Evolutionary conservation across 1,284 basidiomycete genomes (phyloP), one percentile per base, ranked within the genome.

Genomic region (Ustilago bromivora): DNA sequence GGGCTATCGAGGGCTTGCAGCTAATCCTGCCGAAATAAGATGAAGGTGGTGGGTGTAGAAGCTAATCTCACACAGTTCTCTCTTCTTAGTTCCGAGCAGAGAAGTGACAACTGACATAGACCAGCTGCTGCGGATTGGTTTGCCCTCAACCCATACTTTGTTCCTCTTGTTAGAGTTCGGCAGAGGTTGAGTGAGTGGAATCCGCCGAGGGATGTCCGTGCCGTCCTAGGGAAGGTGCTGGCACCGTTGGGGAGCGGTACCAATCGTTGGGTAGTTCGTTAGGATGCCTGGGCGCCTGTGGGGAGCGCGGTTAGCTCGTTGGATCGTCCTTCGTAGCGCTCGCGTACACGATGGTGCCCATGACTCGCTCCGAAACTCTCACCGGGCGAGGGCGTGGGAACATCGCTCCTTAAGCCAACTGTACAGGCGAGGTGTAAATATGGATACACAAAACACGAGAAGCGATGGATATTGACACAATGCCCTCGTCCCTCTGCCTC

Each of bases 81-180:
- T 28, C 23, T 28, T 28, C 23, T 28, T 28, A 28, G 23, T 28
- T 28, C 23, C 23, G 23, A 28, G 23, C 23, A 28, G 23, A 28
- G 3, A 28, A 28, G 23, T 28, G 23, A 28, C 23, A 28, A 28
- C 3, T 28, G 23, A 28, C 23, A 28, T 28, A 28, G 23, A 28
- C 23, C 23, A 28, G 23, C 23, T 28, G 23, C 23, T 28, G 23
- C 2, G 23, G 23, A 28, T 28, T 28, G 23, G 43, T 47, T 52
- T 17, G 49, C 49, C 49, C 49, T 52, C 28, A 19, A 52, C 49
- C 49, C 49, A 56, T 15, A 36, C 11, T n/a, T 56, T 41, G 31
- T 38, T 56, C 8, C 28, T 23, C 31, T 53, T 53, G 43, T 8
- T 23, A 47, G 43, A 46, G 43, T 8, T 46, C 8, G 7, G 43